These are phyloP conservation scores for Botrytis galanthina DNA, from an alignment of 2,329 filamentous ascomycete genomes.

Conservation along the genomic window DNA sequence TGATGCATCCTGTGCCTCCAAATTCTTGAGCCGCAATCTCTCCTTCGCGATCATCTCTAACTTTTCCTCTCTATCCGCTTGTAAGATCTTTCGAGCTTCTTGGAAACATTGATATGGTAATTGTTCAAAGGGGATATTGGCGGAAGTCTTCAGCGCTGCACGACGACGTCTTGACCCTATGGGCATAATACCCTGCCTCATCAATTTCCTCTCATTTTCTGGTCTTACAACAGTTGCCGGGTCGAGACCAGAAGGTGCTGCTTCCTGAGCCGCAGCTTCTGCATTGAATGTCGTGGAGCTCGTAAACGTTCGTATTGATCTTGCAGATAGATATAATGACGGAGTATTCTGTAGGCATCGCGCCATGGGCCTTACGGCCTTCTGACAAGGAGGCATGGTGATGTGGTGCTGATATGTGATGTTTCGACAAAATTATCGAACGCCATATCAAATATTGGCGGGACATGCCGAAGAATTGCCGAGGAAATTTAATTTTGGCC, in stretches of 20 bases:
- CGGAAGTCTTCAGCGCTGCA: constrained; percentile 62
- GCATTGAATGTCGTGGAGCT: constrained; percentile 41
- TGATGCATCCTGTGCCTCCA: constrained; percentile 58
- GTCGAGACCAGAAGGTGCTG: constrained; percentile 50
- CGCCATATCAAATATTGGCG: constrained; percentile 20
- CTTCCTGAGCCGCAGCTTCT: constrained; percentile 40
- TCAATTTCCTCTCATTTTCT: constrained; percentile 64
- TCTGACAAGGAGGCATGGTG: constrained; percentile 58
- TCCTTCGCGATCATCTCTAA: constrained; percentile 67
- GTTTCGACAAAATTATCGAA: constrained; percentile 33
- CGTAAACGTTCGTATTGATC: constrained; percentile 34
- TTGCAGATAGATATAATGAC: constrained; percentile 31
- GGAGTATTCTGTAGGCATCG: constrained; percentile 50
- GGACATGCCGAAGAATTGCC: constrained; percentile 31
- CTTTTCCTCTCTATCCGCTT: constrained; percentile 78
- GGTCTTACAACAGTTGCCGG: constrained; percentile 66
- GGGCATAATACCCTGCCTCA: constrained; percentile 66
- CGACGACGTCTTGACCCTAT: constrained; percentile 84
- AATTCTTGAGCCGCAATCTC: constrained; percentile 63
- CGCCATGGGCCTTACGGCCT: constrained; percentile 55
- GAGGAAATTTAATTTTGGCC: constrained; percentile 31
- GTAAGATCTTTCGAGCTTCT: constrained; percentile 81
- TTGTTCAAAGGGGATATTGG: constrained; percentile 79
- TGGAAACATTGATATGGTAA: constrained; percentile 98
- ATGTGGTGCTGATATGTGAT: constrained; percentile 27